phyloP scores from a whole-genome alignment of 768 basidiomycete species.

The Favolaschia claudopus region DNA sequence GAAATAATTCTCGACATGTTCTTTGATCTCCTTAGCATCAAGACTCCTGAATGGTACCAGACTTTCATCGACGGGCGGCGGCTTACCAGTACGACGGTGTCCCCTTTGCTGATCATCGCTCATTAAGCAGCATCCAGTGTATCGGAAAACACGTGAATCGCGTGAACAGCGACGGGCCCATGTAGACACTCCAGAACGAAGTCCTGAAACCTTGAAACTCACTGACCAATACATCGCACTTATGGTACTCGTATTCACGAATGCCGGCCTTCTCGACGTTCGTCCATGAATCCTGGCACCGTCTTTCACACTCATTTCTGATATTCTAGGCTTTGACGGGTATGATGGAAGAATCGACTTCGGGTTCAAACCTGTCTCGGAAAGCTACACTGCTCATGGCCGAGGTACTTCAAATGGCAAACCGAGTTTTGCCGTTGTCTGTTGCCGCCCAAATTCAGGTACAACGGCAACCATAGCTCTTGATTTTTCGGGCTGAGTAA shows the following conservation, averaged over 20 bases:
- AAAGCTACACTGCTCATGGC: constrained; percentile 93
- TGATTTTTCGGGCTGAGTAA: constrained; percentile 1
- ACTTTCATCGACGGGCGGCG: constrained; percentile 90
- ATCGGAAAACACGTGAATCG: constrained; percentile 60
- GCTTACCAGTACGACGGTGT: constrained; percentile 73
- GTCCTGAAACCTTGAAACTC: constrained; percentile 70
- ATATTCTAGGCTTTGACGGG: constrained; percentile 74
- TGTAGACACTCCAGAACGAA: constrained; percentile 52
- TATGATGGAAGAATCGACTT: constrained; percentile 84
- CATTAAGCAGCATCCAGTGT: constrained; percentile 55
- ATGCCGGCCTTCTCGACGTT: constrained; percentile 90
- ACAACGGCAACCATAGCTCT: not conserved
- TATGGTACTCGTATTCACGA: constrained; percentile 81
- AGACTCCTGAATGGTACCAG: constrained; percentile 91
- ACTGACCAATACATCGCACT: constrained; percentile 94
- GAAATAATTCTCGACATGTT: constrained; percentile 95
- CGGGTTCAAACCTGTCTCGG: constrained; percentile 76
- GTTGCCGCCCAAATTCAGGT: constrained; percentile 89
- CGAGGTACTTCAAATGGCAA: constrained; percentile 88
- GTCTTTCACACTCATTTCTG: not conserved
- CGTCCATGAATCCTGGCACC: constrained; percentile 27
- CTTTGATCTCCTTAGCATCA: constrained; percentile 91
- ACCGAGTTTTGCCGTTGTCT: constrained; percentile 82
- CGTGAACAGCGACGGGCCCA: constrained; percentile 42
- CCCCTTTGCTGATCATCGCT: not conserved